These are phyloP conservation scores for Emergomyces orientalis DNA, from an alignment of 2,329 filamentous ascomycete genomes.

Conservation along the genomic window DNA sequence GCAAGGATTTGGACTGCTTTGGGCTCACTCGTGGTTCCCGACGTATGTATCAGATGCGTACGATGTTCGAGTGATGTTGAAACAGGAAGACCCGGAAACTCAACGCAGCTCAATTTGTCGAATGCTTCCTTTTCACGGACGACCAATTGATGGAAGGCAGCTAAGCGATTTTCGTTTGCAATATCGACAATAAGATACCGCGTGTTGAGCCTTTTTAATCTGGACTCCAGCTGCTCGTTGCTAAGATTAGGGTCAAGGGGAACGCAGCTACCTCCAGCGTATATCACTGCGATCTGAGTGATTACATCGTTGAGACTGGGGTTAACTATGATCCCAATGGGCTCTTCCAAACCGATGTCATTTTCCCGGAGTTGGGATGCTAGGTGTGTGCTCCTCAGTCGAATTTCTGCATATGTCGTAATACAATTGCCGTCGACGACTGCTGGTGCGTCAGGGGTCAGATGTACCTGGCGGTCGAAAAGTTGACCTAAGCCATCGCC, in stretches of 20 bases:
- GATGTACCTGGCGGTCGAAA: constrained; percentile 9
- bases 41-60: constrained; percentile 10
- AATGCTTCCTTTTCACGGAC: neutral
- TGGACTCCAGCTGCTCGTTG: constrained; percentile 15
- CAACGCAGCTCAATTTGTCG: neutral
- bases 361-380: constrained; percentile 6
- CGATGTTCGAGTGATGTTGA: constrained; percentile 8
- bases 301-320: constrained; percentile 17
- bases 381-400: constrained; percentile 8
- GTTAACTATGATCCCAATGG: constrained; percentile 17
- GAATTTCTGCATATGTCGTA: constrained; percentile 15
- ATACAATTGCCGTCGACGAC: constrained; percentile 9
- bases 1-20: constrained; percentile 19
- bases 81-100: neutral
- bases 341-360: constrained; percentile 10
- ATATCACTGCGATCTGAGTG: constrained; percentile 20
- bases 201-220: constrained; percentile 11
- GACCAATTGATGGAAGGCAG: neutral
- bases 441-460: constrained; percentile 10
- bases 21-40: constrained; percentile 10
- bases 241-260: constrained; percentile 19
- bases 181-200: constrained; percentile 12
- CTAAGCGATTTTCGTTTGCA: constrained; percentile 4
- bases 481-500: constrained; percentile 14
- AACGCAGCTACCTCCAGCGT: constrained; percentile 19